phyloP scores from a whole-genome alignment of 129 eudicot species.

The Pittosporum tobira region DNA sequence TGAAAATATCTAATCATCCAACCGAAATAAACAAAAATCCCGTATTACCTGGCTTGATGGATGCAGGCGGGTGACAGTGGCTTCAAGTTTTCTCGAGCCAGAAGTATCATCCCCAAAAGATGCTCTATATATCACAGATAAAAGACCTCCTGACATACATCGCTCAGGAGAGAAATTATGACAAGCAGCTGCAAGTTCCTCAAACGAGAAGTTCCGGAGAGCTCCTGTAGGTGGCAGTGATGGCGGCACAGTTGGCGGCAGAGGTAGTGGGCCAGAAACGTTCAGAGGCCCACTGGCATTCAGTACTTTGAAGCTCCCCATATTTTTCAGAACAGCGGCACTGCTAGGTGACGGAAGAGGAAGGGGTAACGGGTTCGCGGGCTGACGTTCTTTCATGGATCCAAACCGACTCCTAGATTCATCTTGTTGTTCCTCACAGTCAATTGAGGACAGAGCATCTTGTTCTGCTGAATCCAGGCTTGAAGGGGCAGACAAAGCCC shows the following conservation, averaged over 20 bases:
- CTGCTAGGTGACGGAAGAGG: constrained; percentile 68
- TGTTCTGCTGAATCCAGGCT: constrained; percentile 56
- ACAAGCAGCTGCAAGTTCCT: constrained; percentile 81
- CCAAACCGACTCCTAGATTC: constrained; percentile 30
- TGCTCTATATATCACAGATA: constrained; percentile 72
- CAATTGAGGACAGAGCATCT: constrained; percentile 46
- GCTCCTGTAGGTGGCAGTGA: constrained; percentile 33
- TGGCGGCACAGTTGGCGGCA: constrained; percentile 33
- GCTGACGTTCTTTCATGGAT: constrained; percentile 34
- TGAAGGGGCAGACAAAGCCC: constrained; percentile 78
- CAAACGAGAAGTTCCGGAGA: constrained; percentile 54
- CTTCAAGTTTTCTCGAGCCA: constrained; percentile 55
- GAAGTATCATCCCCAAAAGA: constrained; percentile 61
- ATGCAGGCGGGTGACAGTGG: constrained; percentile 77
- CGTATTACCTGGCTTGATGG: constrained; percentile 62
- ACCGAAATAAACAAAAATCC: neutral
- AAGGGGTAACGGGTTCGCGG: constrained; percentile 72
- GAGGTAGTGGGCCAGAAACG: constrained; percentile 68
- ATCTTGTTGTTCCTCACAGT: constrained; percentile 51
- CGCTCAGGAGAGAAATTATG: constrained; percentile 69
- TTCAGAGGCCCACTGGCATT: constrained; percentile 53
- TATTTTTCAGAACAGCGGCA: constrained; percentile 27
- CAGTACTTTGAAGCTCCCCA: constrained; percentile 54
- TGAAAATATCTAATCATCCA: neutral
- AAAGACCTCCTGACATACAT: constrained; percentile 71